phyloP scores from a whole-genome alignment of 2,329 filamentous ascomycete species.

The Xylariaceae sp. region DNA sequence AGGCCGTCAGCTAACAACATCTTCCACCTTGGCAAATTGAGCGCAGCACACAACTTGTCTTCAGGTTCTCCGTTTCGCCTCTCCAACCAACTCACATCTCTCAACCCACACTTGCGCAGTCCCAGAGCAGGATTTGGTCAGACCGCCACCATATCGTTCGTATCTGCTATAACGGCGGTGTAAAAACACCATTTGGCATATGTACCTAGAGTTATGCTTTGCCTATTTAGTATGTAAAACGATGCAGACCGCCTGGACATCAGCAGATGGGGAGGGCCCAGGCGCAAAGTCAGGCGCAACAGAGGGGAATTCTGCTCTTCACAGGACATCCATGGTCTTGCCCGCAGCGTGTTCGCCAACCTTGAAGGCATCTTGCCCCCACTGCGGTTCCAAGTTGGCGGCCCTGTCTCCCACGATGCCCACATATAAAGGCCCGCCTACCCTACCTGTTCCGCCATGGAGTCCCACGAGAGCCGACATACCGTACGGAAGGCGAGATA shows the following conservation, averaged over 20 bases:
- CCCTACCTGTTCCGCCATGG: too few relatives aligned
- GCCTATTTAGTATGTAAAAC: slow-evolving; percentile 17
- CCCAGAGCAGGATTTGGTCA: neutral
- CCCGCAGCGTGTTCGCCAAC: slow-evolving; percentile 11
- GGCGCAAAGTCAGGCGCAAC: slow-evolving; percentile 15
- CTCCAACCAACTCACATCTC: neutral
- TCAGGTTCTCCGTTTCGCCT: neutral
- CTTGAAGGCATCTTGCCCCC: slow-evolving; percentile 12
- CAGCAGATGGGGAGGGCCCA: slow-evolving; percentile 17
- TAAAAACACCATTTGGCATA: slow-evolving; percentile 9
- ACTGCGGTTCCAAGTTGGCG: slow-evolving; percentile 17
- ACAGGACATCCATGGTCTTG: slow-evolving; percentile 10
- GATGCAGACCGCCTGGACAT: slow-evolving; percentile 18
- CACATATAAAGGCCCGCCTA: too few relatives aligned
- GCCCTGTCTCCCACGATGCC: slow-evolving; percentile 11
- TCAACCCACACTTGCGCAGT: neutral
- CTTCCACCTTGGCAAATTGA: too few relatives aligned
- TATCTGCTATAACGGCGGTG: slow-evolving; percentile 9
- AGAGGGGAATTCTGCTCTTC: slow-evolving; percentile 2
- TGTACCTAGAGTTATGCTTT: slow-evolving; percentile 16
- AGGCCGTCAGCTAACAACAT: too few relatives aligned
- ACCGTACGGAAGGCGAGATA: too few relatives aligned
- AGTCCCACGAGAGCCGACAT: too few relatives aligned
- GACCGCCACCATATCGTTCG: neutral
- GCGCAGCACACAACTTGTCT: too few relatives aligned